phyloP scores from a whole-genome alignment of 2,329 filamentous ascomycete genomes.

The Penicillium sumatraense region DNA sequence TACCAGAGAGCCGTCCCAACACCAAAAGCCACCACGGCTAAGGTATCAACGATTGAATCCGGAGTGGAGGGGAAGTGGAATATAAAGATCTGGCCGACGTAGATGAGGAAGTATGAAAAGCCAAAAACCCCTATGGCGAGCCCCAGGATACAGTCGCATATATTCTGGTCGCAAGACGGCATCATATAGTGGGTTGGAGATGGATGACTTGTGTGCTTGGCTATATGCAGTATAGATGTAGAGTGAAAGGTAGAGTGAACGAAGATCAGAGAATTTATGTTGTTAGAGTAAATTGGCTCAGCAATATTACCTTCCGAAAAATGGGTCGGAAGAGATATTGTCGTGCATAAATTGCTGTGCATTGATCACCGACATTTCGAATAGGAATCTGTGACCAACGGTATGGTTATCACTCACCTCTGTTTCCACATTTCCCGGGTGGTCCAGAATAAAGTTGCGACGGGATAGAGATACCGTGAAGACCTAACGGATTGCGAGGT shows the following conservation, averaged over 20 bases:
- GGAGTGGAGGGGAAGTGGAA: constrained; percentile 5
- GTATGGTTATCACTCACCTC: neutral
- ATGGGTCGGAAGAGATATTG: neutral
- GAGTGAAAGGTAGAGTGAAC: neutral
- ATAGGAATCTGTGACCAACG: neutral
- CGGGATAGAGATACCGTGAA: neutral
- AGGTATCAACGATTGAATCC: neutral
- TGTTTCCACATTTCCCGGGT: neutral
- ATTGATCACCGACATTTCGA: neutral
- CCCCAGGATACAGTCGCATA: constrained; percentile 7
- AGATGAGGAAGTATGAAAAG: constrained; percentile 10
- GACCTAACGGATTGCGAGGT: neutral
- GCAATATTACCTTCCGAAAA: neutral
- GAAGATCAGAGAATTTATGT: neutral
- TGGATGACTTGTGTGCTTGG: neutral
- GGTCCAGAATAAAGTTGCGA: neutral
- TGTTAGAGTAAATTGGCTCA: neutral
- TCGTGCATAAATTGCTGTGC: neutral
- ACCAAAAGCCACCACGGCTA: constrained; percentile 8
- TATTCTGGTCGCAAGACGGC: too few species aligned
- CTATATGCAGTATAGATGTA: neutral
- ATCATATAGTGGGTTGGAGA: neutral
- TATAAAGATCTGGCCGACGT: constrained; percentile 1
- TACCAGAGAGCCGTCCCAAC: constrained; percentile 9
- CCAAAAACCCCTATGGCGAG: constrained; percentile 6